Base-by-base conservation (phyloP, 495 filamentous ascomycete genomes). In the Umbilicaria muhlenbergii region DNA sequence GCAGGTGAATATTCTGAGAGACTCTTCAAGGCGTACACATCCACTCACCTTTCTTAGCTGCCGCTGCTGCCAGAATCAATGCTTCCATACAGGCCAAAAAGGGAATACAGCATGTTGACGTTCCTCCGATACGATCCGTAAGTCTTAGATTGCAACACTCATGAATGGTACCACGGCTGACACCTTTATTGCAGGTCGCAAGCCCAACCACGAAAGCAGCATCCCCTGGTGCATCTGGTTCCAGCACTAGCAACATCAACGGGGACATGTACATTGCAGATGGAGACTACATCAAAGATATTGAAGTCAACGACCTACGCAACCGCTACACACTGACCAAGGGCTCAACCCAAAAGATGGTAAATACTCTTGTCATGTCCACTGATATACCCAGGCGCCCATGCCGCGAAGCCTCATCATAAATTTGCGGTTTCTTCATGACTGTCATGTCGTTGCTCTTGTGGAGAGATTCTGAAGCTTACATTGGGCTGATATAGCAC, bases 301-400 rank as follows among this genome's bases (percentile, higher is more conserved):
- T 98, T 56, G 91, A 96, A 62, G 86, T 98, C 62, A 98, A 98
- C 67, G 87, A 95, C 59, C 64, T 96, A 52, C 85, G 89, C 54
- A 98, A 98, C 60, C 83, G 88, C 51, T 98, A 98, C 58, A 84
- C 87, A 61, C 74, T 98, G 67, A 98, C 91, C 49, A 98, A 94
- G 73, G 89, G 91, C 51, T 81, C 84, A 54, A 94, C 87, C 50
- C 91, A 98, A 72, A 92, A 94, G 74, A 93, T 88, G 91, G 91
- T 98, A 96, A 94, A 81, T 85, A 71, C 58, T 65, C 77, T 74
- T 77, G 67, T 77, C 72, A 69, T 71, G 58, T 69, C 66, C 71
- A 82, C 86, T 92, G 83, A 92, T 89, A 64, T 53, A 67, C 65
- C 65, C 78, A 85, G 80, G 73, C 62, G 55, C 48, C 44, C 48